phyloP scores from a whole-genome alignment of 352 stramenopile genomes.

The Phytophthora cryptogea region DNA sequence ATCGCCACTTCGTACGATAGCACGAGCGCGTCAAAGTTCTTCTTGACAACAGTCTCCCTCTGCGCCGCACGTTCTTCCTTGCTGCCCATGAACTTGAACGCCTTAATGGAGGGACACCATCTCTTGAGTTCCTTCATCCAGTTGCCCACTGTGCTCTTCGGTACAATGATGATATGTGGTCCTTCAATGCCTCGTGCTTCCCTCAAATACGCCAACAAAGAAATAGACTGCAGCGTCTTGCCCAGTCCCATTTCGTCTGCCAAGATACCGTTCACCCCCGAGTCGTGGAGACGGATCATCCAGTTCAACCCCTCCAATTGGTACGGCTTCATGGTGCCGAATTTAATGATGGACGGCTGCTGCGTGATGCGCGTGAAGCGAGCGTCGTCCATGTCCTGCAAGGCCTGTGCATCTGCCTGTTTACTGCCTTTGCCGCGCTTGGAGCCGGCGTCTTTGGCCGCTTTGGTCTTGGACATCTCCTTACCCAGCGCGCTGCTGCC shows the following conservation, averaged over 20 bases:
- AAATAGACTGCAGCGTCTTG: slow-evolving; percentile 99
- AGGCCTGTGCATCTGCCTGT: slow-evolving; percentile 65
- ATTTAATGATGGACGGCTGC: slow-evolving; percentile 83
- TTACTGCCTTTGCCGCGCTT: slow-evolving; percentile 72
- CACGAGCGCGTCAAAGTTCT: slow-evolving; percentile 94
- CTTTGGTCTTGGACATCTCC: slow-evolving; percentile 68
- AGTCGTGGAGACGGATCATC: slow-evolving; percentile 95
- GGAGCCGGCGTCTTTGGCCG: slow-evolving; percentile 46
- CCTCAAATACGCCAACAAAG: slow-evolving; percentile 95
- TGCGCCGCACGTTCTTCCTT: slow-evolving; percentile 95
- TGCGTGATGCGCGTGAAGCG: slow-evolving; percentile 83
- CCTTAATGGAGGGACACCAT: slow-evolving; percentile 94
- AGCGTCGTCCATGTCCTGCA: slow-evolving; percentile 82
- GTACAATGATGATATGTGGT: slow-evolving; percentile 98
- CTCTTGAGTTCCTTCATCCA: slow-evolving; percentile 99
- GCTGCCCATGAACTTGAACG: slow-evolving; percentile 97
- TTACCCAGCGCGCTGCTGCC: slow-evolving; percentile 76
- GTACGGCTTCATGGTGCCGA: slow-evolving; percentile 90
- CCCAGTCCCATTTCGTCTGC: slow-evolving; percentile 91
- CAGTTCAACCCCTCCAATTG: slow-evolving; percentile 90
- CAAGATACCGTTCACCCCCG: slow-evolving; percentile 84
- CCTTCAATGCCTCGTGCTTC: slow-evolving; percentile 93
- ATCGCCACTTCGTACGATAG: slow-evolving; percentile 94
- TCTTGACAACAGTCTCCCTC: slow-evolving; percentile 76
- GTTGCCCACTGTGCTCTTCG: slow-evolving; percentile 98